Percentiles rank a stretch among this genome's conserved stretches.
Evolutionary conservation across 2,329 filamentous ascomycete species (phyloP).

Genomic region (Penicillium glabrum): DNA sequence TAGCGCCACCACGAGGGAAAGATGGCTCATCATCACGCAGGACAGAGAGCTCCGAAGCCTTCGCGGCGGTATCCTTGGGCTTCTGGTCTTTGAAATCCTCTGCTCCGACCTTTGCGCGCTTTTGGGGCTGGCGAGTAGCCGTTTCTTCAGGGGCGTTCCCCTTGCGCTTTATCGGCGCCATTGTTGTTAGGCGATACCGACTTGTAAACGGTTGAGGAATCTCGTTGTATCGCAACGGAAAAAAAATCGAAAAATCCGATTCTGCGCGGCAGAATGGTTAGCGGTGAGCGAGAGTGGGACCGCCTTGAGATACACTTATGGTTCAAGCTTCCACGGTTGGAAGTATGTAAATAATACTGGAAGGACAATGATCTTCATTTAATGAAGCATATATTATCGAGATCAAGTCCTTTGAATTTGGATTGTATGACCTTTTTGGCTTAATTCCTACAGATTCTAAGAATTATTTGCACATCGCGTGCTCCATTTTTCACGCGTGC

Average conservation of each 20-base stretch:
- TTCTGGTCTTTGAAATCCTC: constrained; percentile 35
- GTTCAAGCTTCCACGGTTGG: background rate
- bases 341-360: too few species aligned
- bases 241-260: constrained; percentile 27
- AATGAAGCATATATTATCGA: too few species aligned
- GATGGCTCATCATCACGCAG: constrained; percentile 77
- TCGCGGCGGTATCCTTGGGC: constrained; percentile 28
- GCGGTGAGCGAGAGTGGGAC: constrained; percentile 14
- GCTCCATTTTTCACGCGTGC: too few species aligned
- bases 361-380: too few species aligned
- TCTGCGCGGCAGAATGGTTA: constrained; percentile 18
- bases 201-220: constrained; percentile 23
- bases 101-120: constrained; percentile 41
- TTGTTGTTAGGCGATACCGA: constrained; percentile 29
- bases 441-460: too few species aligned
- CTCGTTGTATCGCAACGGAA: constrained; percentile 28
- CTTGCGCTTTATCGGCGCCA: constrained; percentile 50
- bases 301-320: constrained; percentile 3
- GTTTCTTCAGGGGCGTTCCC: constrained; percentile 39
- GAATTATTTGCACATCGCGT: too few species aligned
- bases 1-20: constrained; percentile 90
- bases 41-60: constrained; percentile 42
- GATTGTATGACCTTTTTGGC: too few species aligned
- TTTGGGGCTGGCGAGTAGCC: constrained; percentile 37
- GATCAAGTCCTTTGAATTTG: too few species aligned